Percentiles rank a stretch among this genome's conserved stretches.
Conservation (phyloP, 768 basidiomycete species). For the Psilocybe azurescens region DNA sequence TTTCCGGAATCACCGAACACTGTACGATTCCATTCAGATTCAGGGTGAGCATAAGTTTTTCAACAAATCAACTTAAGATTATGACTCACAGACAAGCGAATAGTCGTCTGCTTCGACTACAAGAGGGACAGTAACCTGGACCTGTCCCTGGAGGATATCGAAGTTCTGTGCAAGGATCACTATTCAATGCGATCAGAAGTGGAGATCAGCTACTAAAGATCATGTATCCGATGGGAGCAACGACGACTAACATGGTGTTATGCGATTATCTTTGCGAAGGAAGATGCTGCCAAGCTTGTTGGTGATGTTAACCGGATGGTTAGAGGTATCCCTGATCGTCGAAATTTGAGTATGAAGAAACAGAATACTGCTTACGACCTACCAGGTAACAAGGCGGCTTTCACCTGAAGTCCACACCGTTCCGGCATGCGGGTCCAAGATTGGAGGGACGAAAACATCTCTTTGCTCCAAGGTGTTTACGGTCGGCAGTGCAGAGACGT, state of each 20-base stretch:
- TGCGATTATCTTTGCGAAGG: slow-evolving; percentile 40
- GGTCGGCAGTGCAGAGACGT: slow-evolving; percentile 24
- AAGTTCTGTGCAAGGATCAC: slow-evolving; percentile 40
- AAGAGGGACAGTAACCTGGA: slow-evolving; percentile 39
- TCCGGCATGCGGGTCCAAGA: slow-evolving; percentile 39
- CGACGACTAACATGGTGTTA: slow-evolving; percentile 32
- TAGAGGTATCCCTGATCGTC: slow-evolving; percentile 41
- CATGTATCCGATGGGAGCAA: neutral
- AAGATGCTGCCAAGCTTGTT: slow-evolving; percentile 47
- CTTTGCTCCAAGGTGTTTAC: slow-evolving; percentile 32
- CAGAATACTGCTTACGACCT: slow-evolving; percentile 13
- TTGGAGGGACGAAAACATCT: slow-evolving; percentile 53
- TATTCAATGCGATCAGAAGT: neutral
- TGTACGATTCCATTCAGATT: slow-evolving; percentile 18
- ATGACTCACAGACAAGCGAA: slow-evolving; percentile 44
- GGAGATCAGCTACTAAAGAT: neutral
- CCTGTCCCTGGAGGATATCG: slow-evolving; percentile 40
- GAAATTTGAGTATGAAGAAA: neutral
- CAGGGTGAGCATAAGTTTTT: neutral
- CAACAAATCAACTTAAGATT: neutral
- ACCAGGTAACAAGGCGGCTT: slow-evolving; percentile 51
- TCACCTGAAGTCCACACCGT: slow-evolving; percentile 47
- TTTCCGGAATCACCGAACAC: slow-evolving; percentile 60
- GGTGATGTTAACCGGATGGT: slow-evolving; percentile 50
- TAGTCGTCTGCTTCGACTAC: slow-evolving; percentile 39